Evolutionary conservation across 176 grass and related monocot genomes (phyloP).

Genomic region (Melocanna baccifera): DNA sequence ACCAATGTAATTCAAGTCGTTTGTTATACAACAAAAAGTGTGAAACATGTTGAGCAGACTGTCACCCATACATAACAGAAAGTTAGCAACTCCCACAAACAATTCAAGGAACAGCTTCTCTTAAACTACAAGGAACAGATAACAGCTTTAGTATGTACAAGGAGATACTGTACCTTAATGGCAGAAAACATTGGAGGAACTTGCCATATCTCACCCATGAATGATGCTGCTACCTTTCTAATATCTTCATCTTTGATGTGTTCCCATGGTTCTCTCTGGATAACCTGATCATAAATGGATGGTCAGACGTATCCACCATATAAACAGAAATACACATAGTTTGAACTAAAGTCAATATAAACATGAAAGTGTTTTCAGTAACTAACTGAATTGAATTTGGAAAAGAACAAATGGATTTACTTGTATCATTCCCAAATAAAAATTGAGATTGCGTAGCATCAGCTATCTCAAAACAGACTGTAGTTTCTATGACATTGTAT

Average conservation of each 20-base stretch:
- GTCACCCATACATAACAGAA: not conserved
- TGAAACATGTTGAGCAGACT: not conserved
- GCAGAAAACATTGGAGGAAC: slow-evolving; percentile 99
- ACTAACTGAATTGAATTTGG: not conserved
- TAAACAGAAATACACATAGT: not conserved
- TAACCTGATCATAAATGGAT: slow-evolving; percentile 49
- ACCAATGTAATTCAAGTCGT: not conserved
- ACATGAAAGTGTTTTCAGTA: not conserved
- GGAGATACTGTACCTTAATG: slow-evolving; percentile 67
- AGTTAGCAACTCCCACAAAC: not conserved
- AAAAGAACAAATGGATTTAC: not conserved
- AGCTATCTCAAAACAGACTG: not conserved
- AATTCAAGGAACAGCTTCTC: not conserved
- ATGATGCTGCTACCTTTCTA: slow-evolving; percentile 70
- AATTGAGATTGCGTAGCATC: not conserved
- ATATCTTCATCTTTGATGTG: slow-evolving; percentile 90
- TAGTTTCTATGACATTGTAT: not conserved
- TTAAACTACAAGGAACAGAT: not conserved
- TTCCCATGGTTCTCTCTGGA: slow-evolving; percentile 95
- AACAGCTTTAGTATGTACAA: not conserved
- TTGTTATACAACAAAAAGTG: not conserved
- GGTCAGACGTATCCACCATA: not conserved
- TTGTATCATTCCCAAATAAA: not conserved
- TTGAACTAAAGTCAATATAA: not conserved
- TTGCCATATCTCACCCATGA: slow-evolving; percentile 96